Evolutionary conservation across 495 filamentous ascomycete genomes (phyloP).

Genomic region (Penicillium canescens): DNA sequence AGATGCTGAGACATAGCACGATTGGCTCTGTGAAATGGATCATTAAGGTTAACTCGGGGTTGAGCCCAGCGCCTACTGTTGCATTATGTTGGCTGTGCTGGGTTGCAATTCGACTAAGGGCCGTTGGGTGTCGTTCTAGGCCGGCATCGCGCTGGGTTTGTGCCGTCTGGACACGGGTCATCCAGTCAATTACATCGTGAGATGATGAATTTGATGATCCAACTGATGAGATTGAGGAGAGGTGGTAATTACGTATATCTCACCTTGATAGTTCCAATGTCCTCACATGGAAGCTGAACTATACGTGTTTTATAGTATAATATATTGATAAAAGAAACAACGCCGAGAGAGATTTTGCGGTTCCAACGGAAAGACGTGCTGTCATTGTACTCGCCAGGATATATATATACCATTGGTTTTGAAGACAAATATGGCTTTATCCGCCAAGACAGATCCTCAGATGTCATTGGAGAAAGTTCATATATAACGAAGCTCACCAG

Average conservation of each 20-base stretch:
- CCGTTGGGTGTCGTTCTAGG: constrained; percentile 73
- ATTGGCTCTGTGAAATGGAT: constrained; percentile 83
- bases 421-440: too few relatives aligned
- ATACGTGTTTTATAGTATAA: too few relatives aligned
- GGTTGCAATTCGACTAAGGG: constrained; percentile 74
- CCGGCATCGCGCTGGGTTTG: constrained; percentile 55
- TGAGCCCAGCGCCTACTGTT: constrained; percentile 66
- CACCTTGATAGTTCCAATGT: too few relatives aligned
- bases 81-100: constrained; percentile 70
- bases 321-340: too few relatives aligned
- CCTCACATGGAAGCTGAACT: too few relatives aligned
- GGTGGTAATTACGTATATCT: not conserved
- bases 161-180: constrained; percentile 49
- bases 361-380: too few relatives aligned
- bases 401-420: too few relatives aligned
- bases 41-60: constrained; percentile 68
- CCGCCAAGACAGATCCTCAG: too few relatives aligned
- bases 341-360: too few relatives aligned
- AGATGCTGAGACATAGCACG: constrained; percentile 69
- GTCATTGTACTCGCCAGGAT: too few relatives aligned
- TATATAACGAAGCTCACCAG: too few relatives aligned
- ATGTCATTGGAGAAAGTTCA: too few relatives aligned
- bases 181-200: constrained; percentile 23
- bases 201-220: constrained; percentile 20
- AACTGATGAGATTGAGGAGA: constrained; percentile 8